Evolutionary conservation across 2,329 filamentous ascomycete species (phyloP), one percentile per base, ranked within the genome.

Genomic region (Nemania diffusa): DNA sequence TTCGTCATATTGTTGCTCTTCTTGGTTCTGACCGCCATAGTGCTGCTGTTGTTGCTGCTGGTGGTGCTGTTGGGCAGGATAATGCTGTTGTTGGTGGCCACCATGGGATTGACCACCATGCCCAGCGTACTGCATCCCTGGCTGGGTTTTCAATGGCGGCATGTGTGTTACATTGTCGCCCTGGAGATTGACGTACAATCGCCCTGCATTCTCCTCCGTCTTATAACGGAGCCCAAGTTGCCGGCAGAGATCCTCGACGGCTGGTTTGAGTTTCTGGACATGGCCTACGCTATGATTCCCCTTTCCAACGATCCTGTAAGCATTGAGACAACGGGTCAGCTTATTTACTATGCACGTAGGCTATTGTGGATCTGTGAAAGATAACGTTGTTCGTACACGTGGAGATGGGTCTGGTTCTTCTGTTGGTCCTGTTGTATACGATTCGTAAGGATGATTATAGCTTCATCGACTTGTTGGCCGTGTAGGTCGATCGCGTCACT

Each of bases 201-300:
- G 84, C 0, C 96, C 96, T 8, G 91, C 91, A 73, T 99, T 98
- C 56, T 78, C 90, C 82, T 98, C 96, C 1, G 93, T 97, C 64
- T 86, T 81, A 80, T 92, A 97, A 74, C 94, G 87, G 62, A 99
- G 84, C 0, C 94, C 93, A 51, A 97, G 81, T 78, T 97, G 91
- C 56, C 84, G 87, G 80, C 95, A 97, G 56, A 98, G 84, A 78
- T 92, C 86, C 82, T 98, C 94, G 50, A 98, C 93, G 68, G 92
- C 87, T n/a, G 96, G 96, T 82, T 97, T 97, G 80, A 99, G 90
- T 84, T 96, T 97, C 80, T 97, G 93, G 26, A 98, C 86, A 75
- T 96, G 91, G 71, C 90, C 87, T 9, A 82, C 83, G 57, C 90
- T 93, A 82, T 99, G 96, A 79, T 97, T 96, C 2, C 96, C 96